A percentile compares a stretch with the other conserved stretches of the same genome.
Conservation (phyloP, 176 grass and related monocot species). For the Aegilops longissima region DNA sequence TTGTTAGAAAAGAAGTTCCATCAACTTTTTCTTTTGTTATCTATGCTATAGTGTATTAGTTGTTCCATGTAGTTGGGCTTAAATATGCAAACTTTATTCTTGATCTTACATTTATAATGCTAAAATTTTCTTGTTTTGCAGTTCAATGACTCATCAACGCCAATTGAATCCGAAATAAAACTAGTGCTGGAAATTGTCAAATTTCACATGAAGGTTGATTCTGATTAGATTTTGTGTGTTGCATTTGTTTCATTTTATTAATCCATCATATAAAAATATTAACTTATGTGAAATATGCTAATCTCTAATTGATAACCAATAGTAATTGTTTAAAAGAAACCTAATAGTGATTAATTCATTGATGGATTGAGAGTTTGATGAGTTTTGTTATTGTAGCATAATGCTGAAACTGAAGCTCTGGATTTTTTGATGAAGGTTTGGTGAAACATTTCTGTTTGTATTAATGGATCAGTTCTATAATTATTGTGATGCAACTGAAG, state of each 20-base stretch:
- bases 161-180: conserved; percentile 83
- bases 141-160: conserved; percentile 64
- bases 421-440: conserved; percentile 97
- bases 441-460: not conserved
- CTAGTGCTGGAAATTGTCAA: conserved; percentile 95
- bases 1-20: not conserved
- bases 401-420: conserved; percentile 95
- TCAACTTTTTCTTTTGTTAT: not conserved
- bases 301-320: not conserved
- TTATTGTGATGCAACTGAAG: not conserved
- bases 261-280: not conserved
- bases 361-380: not conserved
- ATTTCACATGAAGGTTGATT: conserved; percentile 95
- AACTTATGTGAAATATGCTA: not conserved
- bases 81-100: not conserved
- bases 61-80: not conserved
- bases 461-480: not conserved
- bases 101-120: no score
- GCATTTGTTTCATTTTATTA: conserved; percentile 9
- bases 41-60: not conserved
- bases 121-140: conserved; percentile 33
- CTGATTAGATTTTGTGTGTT: not conserved
- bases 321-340: not conserved
- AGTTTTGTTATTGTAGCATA: conserved; percentile 58
- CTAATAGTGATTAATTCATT: not conserved